A percentile compares a stretch with the other conserved stretches of the same genome.
Evolutionary conservation across 495 filamentous ascomycete genomes (phyloP).

Genomic region (Hyaloscypha finlandica): DNA sequence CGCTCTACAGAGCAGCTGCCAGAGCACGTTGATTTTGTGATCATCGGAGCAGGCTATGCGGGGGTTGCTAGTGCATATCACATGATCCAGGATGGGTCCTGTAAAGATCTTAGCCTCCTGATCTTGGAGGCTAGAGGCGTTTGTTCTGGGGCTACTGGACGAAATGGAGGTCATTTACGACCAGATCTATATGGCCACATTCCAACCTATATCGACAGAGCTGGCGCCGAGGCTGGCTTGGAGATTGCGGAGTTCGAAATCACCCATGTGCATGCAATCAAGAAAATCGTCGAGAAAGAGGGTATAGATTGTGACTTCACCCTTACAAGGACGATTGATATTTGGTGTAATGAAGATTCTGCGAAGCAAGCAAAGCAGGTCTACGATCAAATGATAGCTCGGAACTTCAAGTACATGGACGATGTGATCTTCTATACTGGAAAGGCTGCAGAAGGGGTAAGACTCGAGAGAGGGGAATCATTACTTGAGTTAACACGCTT

Average conservation of each 20-base stretch:
- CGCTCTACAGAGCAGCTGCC: slow-evolving; percentile 39
- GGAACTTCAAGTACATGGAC: slow-evolving; percentile 6
- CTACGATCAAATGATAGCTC: slow-evolving; percentile 36
- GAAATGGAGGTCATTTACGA: slow-evolving; percentile 46
- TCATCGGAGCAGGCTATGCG: slow-evolving; percentile 41
- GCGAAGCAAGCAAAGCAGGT: slow-evolving; percentile 35
- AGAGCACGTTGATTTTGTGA: slow-evolving; percentile 37
- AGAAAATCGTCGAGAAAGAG: slow-evolving; percentile 17
- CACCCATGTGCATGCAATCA: slow-evolving; percentile 16
- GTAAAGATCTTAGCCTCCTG: slow-evolving; percentile 34
- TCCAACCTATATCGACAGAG: not conserved
- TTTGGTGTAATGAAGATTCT: slow-evolving; percentile 31
- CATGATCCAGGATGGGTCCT: slow-evolving; percentile 22
- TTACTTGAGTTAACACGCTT: not conserved
- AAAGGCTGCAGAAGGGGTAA: slow-evolving; percentile 4
- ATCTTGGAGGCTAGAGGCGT: slow-evolving; percentile 58
- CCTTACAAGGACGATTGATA: slow-evolving; percentile 41
- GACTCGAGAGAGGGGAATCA: not conserved
- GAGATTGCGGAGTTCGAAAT: slow-evolving; percentile 20
- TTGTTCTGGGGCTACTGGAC: slow-evolving; percentile 59
- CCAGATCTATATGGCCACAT: slow-evolving; percentile 14
- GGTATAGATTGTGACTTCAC: slow-evolving; percentile 38
- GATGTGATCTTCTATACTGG: not conserved
- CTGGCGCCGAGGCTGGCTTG: slow-evolving; percentile 8
- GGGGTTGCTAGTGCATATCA: slow-evolving; percentile 36